These are phyloP conservation scores for Ophiostoma perfectum DNA, from an alignment of 2,329 filamentous ascomycete genomes.

Conservation along the genomic window DNA sequence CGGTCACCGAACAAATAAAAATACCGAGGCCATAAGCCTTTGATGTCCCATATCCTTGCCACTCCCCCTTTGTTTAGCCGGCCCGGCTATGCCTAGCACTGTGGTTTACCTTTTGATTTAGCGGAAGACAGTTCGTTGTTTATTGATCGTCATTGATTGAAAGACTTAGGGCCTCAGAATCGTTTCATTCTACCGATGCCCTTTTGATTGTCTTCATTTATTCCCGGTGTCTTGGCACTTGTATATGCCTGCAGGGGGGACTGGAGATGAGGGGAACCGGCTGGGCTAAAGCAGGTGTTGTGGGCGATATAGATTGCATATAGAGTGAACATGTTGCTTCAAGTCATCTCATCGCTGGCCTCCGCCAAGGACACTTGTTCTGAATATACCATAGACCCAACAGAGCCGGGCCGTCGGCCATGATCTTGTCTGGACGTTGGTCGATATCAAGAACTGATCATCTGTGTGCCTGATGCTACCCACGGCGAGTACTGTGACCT, in stretches of 20 bases:
- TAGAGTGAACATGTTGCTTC: neutral
- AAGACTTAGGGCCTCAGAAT: too few relatives aligned
- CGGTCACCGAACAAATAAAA: neutral
- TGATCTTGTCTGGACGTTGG: neutral
- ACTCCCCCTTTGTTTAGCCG: neutral
- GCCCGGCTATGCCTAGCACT: slow-evolving; percentile 1
- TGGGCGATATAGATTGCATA: neutral
- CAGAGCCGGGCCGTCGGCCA: neutral
- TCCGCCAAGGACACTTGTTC: too few relatives aligned
- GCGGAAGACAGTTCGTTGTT: neutral
- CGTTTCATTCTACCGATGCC: neutral
- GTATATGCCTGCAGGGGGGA: neutral
- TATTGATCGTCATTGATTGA: neutral
- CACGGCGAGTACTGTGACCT: too few relatives aligned
- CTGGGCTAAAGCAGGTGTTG: slow-evolving; percentile 5
- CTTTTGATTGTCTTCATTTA: neutral
- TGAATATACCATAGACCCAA: neutral
- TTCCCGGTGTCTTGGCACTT: neutral
- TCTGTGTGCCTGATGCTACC: neutral
- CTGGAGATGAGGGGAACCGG: neutral
- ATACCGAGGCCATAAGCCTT: neutral
- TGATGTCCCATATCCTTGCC: neutral
- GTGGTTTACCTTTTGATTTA: neutral
- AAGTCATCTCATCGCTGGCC: too few relatives aligned
- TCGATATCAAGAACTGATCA: slow-evolving; percentile 1